Conservation (phyloP, 2,329 filamentous ascomycete genomes). For the Aspergillus sp. region DNA sequence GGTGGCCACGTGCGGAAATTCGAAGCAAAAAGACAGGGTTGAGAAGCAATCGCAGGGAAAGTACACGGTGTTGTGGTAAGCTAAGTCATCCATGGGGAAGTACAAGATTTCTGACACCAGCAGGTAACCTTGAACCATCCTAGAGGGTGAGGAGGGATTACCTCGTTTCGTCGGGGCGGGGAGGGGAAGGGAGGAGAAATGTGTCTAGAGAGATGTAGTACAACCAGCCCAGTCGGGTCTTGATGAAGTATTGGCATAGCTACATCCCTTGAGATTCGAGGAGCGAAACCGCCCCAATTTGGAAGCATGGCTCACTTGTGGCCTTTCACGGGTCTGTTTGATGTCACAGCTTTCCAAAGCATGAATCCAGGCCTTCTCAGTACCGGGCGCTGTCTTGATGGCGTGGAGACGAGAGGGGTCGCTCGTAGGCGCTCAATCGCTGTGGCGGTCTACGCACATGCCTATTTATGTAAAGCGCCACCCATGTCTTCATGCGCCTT, state of each 20-base stretch:
- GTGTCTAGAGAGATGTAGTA: not conserved
- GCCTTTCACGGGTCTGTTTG: not conserved
- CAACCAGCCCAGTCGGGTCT: not conserved
- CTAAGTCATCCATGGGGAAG: not conserved
- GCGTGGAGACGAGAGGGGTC: not conserved
- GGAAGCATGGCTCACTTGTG: not conserved
- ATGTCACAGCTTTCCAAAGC: constrained; percentile 3
- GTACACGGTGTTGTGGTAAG: not conserved
- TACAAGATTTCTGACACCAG: not conserved
- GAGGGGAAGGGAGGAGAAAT: not conserved
- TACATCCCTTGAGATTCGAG: not conserved
- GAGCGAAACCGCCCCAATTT: not conserved
- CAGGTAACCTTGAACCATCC: not conserved
- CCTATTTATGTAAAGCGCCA: constrained; percentile 3
- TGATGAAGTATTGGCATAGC: not conserved
- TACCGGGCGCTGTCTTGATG: not conserved
- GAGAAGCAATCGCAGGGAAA: not conserved
- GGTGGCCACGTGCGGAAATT: not conserved
- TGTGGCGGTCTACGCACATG: constrained; percentile 1
- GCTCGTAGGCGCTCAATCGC: not conserved
- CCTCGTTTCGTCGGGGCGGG: not conserved
- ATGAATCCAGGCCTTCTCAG: not conserved
- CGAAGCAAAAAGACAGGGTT: not conserved
- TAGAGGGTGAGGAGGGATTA: not conserved
- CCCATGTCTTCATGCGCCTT: constrained; percentile 6